Conservation (phyloP, 1,284 basidiomycete genomes). For the Ceratobasidium sp. region DNA sequence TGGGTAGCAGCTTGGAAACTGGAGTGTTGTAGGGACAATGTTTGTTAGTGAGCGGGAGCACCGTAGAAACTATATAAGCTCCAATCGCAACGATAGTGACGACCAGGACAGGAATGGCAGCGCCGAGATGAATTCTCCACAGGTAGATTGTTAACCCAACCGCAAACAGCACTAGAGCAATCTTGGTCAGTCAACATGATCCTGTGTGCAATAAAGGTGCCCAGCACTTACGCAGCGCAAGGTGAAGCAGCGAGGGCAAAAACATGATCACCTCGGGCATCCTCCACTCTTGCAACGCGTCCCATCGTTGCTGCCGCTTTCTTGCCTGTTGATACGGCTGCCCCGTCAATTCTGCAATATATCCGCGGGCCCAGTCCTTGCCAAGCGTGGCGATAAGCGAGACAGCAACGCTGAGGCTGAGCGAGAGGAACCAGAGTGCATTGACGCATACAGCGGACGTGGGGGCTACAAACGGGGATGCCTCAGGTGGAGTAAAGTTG, state of each 20-base stretch:
- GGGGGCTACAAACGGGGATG: neutral
- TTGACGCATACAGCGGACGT: conserved; percentile 3
- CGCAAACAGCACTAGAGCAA: neutral
- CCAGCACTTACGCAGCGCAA: neutral
- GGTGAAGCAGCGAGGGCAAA: neutral
- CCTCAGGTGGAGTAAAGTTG: neutral
- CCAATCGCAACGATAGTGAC: neutral
- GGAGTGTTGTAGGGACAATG: conserved; percentile 19
- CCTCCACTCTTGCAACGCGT: neutral
- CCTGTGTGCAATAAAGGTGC: no score
- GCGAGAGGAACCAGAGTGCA: conserved; percentile 26
- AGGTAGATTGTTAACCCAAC: conserved; percentile 13
- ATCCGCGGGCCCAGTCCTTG: conserved; percentile 29
- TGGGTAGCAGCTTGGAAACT: neutral
- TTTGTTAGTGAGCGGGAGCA: neutral
- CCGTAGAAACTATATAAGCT: neutral
- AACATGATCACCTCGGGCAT: neutral
- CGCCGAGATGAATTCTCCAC: conserved; percentile 11
- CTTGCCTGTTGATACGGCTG: conserved; percentile 35
- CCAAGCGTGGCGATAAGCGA: conserved; percentile 28
- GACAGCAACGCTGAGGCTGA: no score
- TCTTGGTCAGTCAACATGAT: neutral
- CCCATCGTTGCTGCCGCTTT: conserved; percentile 9
- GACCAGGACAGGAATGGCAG: conserved; percentile 10
- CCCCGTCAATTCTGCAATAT: conserved; percentile 14